Percentiles rank a stretch among this genome's conserved stretches.
Conservation (phyloP, 2,329 filamentous ascomycete species). For the Lasiodiplodia theobromae region DNA sequence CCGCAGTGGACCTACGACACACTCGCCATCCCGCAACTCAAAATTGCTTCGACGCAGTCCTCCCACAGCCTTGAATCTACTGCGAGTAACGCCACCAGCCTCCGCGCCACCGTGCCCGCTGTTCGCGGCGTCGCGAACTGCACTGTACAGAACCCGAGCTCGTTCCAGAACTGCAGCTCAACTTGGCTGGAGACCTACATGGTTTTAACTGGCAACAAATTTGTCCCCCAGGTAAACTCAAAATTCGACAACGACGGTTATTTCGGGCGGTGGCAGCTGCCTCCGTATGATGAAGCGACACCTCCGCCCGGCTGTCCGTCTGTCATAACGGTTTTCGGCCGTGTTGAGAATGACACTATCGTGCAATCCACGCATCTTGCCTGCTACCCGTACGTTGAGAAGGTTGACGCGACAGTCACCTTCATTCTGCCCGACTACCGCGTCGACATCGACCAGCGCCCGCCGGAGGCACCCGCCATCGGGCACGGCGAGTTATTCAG, state of each 20-base stretch:
- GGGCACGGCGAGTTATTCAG: neutral
- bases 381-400: conserved; percentile 10
- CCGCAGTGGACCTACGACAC: conserved; percentile 3
- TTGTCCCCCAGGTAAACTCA: neutral
- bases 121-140: conserved; percentile 2
- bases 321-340: neutral
- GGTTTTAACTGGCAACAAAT: neutral
- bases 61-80: neutral
- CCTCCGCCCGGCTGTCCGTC: neutral
- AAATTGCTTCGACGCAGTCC: neutral
- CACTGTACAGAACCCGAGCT: neutral
- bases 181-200: neutral
- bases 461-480: neutral
- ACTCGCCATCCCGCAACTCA: neutral
- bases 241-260: neutral
- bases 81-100: neutral
- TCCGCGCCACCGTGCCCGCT: neutral
- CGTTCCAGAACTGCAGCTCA: neutral
- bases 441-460: neutral
- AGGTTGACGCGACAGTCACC: neutral
- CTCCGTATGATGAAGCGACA: neutral
- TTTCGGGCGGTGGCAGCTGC: neutral
- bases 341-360: neutral
- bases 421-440: neutral
- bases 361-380: neutral